Conservation (phyloP, 2,329 filamentous ascomycete genomes). For the Colletotrichum musicola region DNA sequence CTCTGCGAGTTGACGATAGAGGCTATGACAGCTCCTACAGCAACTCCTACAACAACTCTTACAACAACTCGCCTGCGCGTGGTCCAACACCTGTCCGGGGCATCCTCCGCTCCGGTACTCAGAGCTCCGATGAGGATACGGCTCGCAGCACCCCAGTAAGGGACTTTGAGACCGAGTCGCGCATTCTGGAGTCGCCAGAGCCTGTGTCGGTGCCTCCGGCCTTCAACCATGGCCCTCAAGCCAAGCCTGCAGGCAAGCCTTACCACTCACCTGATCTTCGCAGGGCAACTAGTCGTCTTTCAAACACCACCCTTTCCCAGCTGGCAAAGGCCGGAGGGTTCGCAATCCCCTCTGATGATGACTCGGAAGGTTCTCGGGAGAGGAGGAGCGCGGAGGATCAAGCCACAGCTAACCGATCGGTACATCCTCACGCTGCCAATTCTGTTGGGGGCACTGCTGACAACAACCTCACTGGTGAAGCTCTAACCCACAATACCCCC, state of each 20-base stretch:
- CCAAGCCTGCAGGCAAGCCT: conserved; percentile 76
- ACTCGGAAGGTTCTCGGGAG: conserved; percentile 46
- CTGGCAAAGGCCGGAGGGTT: conserved; percentile 77
- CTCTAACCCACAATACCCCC: conserved; percentile 55
- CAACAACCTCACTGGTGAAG: conserved; percentile 66
- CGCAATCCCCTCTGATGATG: conserved; percentile 53
- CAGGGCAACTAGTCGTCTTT: conserved; percentile 86
- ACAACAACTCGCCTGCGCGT: conserved; percentile 49
- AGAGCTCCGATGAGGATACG: conserved; percentile 67
- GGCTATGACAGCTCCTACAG: conserved; percentile 44
- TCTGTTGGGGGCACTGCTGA: conserved; percentile 67
- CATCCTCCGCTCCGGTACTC: conserved; percentile 48
- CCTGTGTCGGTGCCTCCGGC: conserved; percentile 83
- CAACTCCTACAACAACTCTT: conserved; percentile 48
- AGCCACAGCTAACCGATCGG: conserved; percentile 49
- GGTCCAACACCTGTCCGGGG: conserved; percentile 53
- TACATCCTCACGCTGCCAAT: conserved; percentile 65
- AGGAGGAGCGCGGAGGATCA: conserved; percentile 50
- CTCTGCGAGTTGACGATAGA: conserved; percentile 42
- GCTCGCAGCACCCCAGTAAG: conserved; percentile 57
- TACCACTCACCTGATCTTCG: conserved; percentile 83
- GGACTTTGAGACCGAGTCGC: conserved; percentile 65
- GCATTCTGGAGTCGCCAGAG: conserved; percentile 74
- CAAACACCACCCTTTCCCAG: conserved; percentile 83
- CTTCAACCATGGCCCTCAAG: conserved; percentile 81